These are phyloP conservation scores for Aspergillus neotritici DNA, from an alignment of 2,329 filamentous ascomycete species.

Conservation along the genomic window DNA sequence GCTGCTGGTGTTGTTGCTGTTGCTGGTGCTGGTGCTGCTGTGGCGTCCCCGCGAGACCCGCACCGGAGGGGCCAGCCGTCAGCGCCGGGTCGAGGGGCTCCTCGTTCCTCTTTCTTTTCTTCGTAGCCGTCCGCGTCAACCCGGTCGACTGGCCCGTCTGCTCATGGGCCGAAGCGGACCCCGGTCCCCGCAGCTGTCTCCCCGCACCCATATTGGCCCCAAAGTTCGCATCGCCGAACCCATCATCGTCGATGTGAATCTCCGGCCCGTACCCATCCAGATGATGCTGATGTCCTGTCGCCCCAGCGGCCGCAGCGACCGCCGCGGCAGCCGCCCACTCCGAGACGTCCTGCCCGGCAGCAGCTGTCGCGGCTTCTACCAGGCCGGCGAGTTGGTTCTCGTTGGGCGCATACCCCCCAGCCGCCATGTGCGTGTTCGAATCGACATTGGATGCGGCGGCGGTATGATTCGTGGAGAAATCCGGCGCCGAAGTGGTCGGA, in stretches of 20 bases:
- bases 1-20: constrained; percentile 19
- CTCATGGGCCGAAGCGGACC: constrained; percentile 19
- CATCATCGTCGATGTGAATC: constrained; percentile 37
- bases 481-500: constrained; percentile 21
- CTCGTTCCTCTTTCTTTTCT: constrained; percentile 39
- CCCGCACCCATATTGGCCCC: constrained; percentile 21
- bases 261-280: constrained; percentile 36
- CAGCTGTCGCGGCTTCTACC: constrained; percentile 43
- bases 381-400: constrained; percentile 43
- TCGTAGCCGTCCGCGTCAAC: constrained; percentile 30
- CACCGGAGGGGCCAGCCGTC: constrained; percentile 17
- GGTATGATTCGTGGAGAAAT: constrained; percentile 22
- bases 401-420: constrained; percentile 30
- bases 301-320: constrained; percentile 46
- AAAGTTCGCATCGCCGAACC: constrained; percentile 33
- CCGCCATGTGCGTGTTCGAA: constrained; percentile 22
- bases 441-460: constrained; percentile 27
- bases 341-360: constrained; percentile 36
- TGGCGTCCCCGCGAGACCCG: constrained; percentile 19
- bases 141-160: constrained; percentile 24
- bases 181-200: constrained; percentile 23
- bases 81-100: constrained; percentile 35
- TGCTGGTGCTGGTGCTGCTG: constrained; percentile 23
- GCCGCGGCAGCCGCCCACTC: constrained; percentile 41
- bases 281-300: constrained; percentile 36